These are phyloP conservation scores for Poa pratensis DNA, from an alignment of 176 grass and related monocot genomes.

Conservation along the genomic window DNA sequence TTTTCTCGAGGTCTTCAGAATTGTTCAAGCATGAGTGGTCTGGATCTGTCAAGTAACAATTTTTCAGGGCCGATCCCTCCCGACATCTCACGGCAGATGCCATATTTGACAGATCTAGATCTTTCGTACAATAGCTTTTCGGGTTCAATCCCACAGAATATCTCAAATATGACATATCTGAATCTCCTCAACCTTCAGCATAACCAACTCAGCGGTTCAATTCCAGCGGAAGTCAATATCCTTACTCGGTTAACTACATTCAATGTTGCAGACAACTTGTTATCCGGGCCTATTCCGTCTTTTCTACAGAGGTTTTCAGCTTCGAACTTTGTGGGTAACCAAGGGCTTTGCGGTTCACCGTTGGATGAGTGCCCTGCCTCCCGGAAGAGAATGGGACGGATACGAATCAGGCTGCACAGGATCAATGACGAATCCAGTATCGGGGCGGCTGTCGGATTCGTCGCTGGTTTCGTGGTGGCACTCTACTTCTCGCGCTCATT, in stretches of 20 bases:
- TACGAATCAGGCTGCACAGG: no score
- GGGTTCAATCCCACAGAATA: constrained; percentile 33
- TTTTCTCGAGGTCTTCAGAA: constrained; percentile 52
- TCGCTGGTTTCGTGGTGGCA: constrained; percentile 8
- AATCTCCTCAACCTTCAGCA: constrained; percentile 40
- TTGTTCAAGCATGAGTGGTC: neutral
- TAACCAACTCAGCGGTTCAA: constrained; percentile 38
- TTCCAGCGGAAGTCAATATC: constrained; percentile 3
- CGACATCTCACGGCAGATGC: constrained; percentile 22
- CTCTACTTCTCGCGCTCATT: constrained; percentile 24
- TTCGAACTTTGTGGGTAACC: constrained; percentile 18
- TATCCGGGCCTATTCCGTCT: constrained; percentile 11
- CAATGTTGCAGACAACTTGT: constrained; percentile 45
- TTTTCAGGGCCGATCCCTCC: constrained; percentile 45
- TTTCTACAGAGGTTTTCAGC: fast-evolving
- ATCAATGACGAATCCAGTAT: constrained; percentile 12
- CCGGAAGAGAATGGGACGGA: neutral
- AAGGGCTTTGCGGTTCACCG: constrained; percentile 11
- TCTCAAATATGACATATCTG: constrained; percentile 33
- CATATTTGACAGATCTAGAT: constrained; percentile 31
- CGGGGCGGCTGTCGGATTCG: constrained; percentile 15
- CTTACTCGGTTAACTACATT: neutral
- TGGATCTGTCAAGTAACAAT: constrained; percentile 56
- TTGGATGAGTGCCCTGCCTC: neutral
- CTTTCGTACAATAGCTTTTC: constrained; percentile 60